Conservation (phyloP, 2,329 filamentous ascomycete species). For the Cercospora sp. region DNA sequence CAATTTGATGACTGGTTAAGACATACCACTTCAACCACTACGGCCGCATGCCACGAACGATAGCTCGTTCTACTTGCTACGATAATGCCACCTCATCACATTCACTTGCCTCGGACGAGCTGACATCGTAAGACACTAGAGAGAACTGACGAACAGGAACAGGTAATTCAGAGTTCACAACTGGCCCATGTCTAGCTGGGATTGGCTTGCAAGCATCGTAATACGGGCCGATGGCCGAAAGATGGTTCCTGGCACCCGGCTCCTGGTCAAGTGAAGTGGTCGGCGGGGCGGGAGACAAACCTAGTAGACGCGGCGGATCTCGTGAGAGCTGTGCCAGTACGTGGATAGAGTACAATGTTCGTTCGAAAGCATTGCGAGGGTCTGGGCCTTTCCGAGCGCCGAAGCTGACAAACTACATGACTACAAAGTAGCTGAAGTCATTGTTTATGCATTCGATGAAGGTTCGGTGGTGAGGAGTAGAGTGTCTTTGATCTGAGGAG, state of each 20-base stretch:
- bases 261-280: background rate
- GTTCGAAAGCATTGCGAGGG: background rate
- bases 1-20: background rate
- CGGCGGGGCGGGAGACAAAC: slow-evolving; percentile 1
- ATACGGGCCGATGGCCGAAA: background rate
- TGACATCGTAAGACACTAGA: background rate
- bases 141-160: background rate
- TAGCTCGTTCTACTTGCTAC: background rate
- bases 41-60: background rate
- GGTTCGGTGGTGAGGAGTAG: background rate
- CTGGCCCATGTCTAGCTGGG: background rate
- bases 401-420: background rate
- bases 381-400: background rate
- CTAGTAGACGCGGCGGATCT: background rate
- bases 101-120: background rate
- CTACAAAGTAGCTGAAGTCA: background rate
- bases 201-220: background rate
- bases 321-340: background rate
- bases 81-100: background rate
- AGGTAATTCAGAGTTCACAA: background rate
- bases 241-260: background rate
- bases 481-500: background rate
- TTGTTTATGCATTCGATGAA: background rate
- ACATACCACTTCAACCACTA: background rate
- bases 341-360: background rate